Base-by-base conservation (phyloP, 768 basidiomycete species). In the Serendipita indica region DNA sequence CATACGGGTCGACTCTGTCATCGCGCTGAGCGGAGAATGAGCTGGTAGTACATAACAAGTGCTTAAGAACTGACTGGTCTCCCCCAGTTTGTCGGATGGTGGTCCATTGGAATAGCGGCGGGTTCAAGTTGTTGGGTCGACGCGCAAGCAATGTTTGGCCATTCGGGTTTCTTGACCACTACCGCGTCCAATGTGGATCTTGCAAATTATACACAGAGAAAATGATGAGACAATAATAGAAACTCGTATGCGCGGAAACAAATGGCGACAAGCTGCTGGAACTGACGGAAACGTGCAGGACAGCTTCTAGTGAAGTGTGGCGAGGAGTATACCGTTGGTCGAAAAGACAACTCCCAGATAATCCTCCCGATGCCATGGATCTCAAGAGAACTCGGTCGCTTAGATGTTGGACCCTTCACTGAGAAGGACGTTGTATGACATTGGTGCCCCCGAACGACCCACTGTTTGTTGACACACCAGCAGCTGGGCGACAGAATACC, bases 51-150 rank as follows among this genome's bases (percentile, higher is more conserved):
- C 0, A 16, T 12, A 18, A 28, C 39, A 35, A 49, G 20, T 33
- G 27, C 18, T 12, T 10, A 1, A 39, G 22, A n/a, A 70, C 84
- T 64, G 67, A 86, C 86, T 49, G 84, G 86, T 45, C 82, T 75
- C 33, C 86, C 87, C 86, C 86, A 89, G 74, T 82, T 86, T 33
- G 81, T 81, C 33, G 87, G 84, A 71, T 85, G 86, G 69, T 89
- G 87, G 68, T 89, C 86, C 86, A 89, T 87, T 68, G 63, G 20
- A 28, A 25, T 20, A 18, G 39, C 20, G 20, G 41, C 32, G 37
- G 22, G 41, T 35, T 25, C 14, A 58, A 57, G 39, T 22, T 57
- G 49, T 34, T n/a, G n/a, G n/a, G n/a, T n/a, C 52, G 59, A 56
- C 59, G 52, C 59, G 59, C 59, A 60, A 60, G 49, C 59, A 60